A percentile compares a stretch with the other conserved stretches of the same genome.
Evolutionary conservation across 2,329 filamentous ascomycete genomes (phyloP).

Genomic region (Elsinoe necatrix): DNA sequence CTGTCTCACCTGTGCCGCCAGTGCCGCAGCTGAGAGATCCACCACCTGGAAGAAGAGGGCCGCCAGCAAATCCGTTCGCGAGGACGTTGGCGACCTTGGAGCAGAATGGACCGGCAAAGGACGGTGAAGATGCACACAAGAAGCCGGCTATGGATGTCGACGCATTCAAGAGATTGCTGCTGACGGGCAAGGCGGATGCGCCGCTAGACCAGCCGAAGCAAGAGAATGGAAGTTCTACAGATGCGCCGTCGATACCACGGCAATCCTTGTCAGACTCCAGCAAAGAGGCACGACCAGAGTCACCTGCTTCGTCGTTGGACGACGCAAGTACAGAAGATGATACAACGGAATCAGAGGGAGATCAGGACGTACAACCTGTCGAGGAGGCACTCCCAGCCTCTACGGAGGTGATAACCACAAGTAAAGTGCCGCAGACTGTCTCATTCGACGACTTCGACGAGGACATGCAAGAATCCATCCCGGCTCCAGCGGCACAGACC

Average conservation of each 20-base stretch:
- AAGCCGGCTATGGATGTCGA: conserved; percentile 56
- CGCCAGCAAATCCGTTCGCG: conserved; percentile 30
- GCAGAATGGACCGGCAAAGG: conserved; percentile 15
- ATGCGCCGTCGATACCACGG: conserved; percentile 47
- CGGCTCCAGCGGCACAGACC: background rate
- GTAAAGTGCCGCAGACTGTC: conserved; percentile 31
- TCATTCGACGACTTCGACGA: conserved; percentile 28
- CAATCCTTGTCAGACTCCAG: conserved; percentile 48
- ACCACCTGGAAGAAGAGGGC: conserved; percentile 12
- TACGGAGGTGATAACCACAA: background rate
- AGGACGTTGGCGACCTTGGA: conserved; percentile 26
- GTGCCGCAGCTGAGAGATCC: background rate
- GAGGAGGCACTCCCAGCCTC: conserved; percentile 29
- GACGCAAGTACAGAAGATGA: conserved; percentile 28
- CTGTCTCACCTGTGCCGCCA: background rate
- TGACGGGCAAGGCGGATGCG: conserved; percentile 54
- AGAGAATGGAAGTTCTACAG: conserved; percentile 40
- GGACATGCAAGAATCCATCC: conserved; percentile 16
- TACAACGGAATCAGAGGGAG: conserved; percentile 24
- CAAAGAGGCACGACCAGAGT: conserved; percentile 38
- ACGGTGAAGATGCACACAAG: background rate
- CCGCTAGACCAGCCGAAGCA: conserved; percentile 15
- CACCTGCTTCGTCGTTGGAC: conserved; percentile 49
- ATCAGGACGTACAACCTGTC: conserved; percentile 28
- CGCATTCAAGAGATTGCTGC: conserved; percentile 63